Evolutionary conservation across 225 moss, liverwort and hornwort species (phyloP), one percentile per base, ranked within the genome.

Genomic region (Asterella californica): DNA sequence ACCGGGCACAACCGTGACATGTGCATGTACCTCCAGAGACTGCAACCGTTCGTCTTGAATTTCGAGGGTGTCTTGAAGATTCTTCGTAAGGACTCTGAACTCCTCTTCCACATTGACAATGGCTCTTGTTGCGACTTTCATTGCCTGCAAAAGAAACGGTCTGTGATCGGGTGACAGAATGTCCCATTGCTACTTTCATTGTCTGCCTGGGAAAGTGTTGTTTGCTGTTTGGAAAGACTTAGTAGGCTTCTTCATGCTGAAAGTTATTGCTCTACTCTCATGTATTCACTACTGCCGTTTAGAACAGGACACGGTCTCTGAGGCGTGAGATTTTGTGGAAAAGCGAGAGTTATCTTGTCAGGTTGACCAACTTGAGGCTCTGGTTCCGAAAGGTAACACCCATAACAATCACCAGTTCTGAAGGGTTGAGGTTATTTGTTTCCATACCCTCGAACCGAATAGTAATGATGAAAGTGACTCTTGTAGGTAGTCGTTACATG

Each of bases 121-220:
- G 12, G 95, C 95, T 55, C 92, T 76, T 9, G 91, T 95, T 64
- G 93, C 88, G 65, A 95, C 91, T 83, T 95, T 93, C 95, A 93
- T 95, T 32, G 95, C 95, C 92, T 94, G 87, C 29, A 76, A 11
- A 47, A 61, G 53, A 33, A 66, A 4, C 15, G 33, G 34, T 10
- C 14, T 6, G 27, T 65, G 14, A 65, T 29, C 27, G 0, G n/a
- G 30, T 12, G 25, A 4, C 3, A 42, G 42, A 42, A 42, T 42
- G 7, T 42, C 7, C 42, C 42, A 42, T 42, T n/a, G n/a, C 5
- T 63, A 10, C 62, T 29, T 63, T 63, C 2, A 11, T 63, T 63
- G 9, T 27, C 30, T 29, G 25, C 25, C 12, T 29, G 11, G 24
- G 2, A 60, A 60, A 3, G 42, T 2, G 42, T 42, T 42, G 42